Percentiles rank a stretch among this genome's conserved stretches.
These are phyloP conservation scores for Sonneratia alba DNA, from an alignment of 345 rosid species.

Conservation along the genomic window DNA sequence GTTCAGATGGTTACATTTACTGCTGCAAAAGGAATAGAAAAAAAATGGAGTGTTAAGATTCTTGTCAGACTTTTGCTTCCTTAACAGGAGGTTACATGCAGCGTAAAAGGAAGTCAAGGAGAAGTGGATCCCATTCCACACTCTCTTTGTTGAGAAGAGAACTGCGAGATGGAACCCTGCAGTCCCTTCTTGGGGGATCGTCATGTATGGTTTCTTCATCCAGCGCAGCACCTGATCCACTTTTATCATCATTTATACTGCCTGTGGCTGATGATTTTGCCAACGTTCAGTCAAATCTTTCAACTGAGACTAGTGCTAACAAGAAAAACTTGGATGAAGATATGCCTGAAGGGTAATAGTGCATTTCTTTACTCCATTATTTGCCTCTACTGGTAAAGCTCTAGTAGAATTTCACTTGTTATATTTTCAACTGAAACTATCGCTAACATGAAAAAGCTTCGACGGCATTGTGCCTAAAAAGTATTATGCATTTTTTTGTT, in stretches of 20 bases:
- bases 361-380: background rate
- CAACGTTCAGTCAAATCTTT: constrained; percentile 11
- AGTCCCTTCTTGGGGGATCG: constrained; percentile 61
- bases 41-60: background rate
- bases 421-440: background rate
- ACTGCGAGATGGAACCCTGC: constrained; percentile 78
- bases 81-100: constrained; percentile 63
- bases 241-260: constrained; percentile 77
- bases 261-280: constrained; percentile 57
- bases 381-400: background rate
- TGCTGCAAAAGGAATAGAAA: background rate
- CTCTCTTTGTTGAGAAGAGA: constrained; percentile 79
- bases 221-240: constrained; percentile 69
- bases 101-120: constrained; percentile 80
- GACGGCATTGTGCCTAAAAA: constrained; percentile 6
- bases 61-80: constrained; percentile 24
- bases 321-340: constrained; percentile 13
- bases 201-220: constrained; percentile 61
- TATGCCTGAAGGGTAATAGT: constrained; percentile 9
- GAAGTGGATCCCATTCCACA: constrained; percentile 73
- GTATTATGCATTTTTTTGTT: background rate
- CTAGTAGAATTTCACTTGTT: background rate
- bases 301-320: constrained; percentile 1
- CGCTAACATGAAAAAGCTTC: constrained; percentile 5
- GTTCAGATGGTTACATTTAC: background rate